These are phyloP conservation scores for Coemansia sp. DNA, from an alignment of 192 early-diverging fungal genomes.

Conservation along the genomic window DNA sequence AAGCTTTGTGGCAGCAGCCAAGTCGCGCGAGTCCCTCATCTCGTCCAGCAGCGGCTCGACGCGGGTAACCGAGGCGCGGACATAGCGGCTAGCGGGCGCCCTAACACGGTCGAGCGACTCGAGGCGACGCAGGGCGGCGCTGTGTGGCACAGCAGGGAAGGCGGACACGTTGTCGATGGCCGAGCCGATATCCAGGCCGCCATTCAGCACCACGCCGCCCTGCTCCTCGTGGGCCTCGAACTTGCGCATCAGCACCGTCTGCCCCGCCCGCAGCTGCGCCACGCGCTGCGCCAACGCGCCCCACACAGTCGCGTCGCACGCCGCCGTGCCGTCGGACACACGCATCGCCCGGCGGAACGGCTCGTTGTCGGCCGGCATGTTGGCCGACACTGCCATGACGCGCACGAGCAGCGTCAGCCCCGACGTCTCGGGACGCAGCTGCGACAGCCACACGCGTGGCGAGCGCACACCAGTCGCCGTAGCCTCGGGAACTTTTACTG, in stretches of 20 bases:
- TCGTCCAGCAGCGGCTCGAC: background rate
- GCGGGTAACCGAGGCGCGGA: background rate
- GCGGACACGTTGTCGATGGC: slow-evolving; percentile 28
- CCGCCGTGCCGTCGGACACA: slow-evolving; percentile 32
- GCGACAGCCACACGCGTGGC: background rate
- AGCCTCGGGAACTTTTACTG: background rate
- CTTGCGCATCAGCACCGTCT: slow-evolving; percentile 38
- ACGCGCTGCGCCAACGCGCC: slow-evolving; percentile 32
- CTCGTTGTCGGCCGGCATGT: slow-evolving; percentile 21
- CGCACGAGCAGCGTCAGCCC: slow-evolving; percentile 40
- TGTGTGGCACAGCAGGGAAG: slow-evolving; percentile 28
- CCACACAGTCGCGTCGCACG: slow-evolving; percentile 51
- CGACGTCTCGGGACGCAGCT: slow-evolving; percentile 32
- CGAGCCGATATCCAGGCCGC: slow-evolving; percentile 27
- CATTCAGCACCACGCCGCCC: slow-evolving; percentile 38
- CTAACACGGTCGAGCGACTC: background rate
- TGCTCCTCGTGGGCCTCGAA: slow-evolving; percentile 30
- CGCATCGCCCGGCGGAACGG: slow-evolving; percentile 36
- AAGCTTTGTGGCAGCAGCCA: slow-evolving; percentile 31
- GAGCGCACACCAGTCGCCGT: background rate
- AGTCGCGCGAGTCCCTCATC: slow-evolving; percentile 36
- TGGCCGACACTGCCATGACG: slow-evolving; percentile 47
- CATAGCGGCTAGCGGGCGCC: background rate
- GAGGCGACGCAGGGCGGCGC: slow-evolving; percentile 27
- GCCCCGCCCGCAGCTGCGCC: slow-evolving; percentile 35